Evolutionary conservation across 139 green algal species (phyloP), one percentile per base, ranked within the genome.

Genomic region (Spirogloea muscicola): DNA sequence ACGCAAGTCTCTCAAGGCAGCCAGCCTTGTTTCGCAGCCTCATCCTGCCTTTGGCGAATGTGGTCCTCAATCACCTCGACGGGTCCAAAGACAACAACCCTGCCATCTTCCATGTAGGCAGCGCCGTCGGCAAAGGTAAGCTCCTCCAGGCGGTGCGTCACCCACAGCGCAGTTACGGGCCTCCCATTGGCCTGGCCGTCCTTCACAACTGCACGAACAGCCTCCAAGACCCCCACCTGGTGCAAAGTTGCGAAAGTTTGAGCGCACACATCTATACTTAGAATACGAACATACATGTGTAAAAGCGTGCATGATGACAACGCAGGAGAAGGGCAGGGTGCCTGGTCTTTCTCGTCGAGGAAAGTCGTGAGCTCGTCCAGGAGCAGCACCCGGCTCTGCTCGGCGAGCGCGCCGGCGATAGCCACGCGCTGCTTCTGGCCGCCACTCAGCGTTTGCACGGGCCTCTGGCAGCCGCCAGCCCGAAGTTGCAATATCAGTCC

Each of bases 301-400:
- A n/a, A n/a, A n/a, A n/a, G n/a, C n/a, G n/a, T n/a, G n/a, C n/a
- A n/a, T n/a, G n/a, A n/a, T n/a, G n/a, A n/a, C n/a, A n/a, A n/a
- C n/a, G n/a, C n/a, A n/a, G 44, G 13, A 52, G 44, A 52, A 52
- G 44, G 44, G 44, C 44, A 52, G 59, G n/a, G n/a, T n/a, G n/a
- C 85, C 84, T 96, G 90, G 76, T 97, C 92, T 38, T 88, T 88
- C 5, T 84, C 85, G 70, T 99, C 94, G 38, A 99, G 80, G 65
- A 97, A 99, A 0, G 93, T 98, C 9, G 94, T 99, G 44, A 99
- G 86, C 87, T 99, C 95, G 77, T 99, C 95, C 62, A 99, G 84
- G 60, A 99, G 83, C 68, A 99, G 85, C 64, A 98, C 71, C 67
- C 89, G 57, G 0, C 87, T 86, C 34, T 87, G 55, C 73, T 91